A percentile compares a stretch with the other conserved stretches of the same genome.
Conservation (phyloP, 495 filamentous ascomycete species). For the Penicillium chermesinum region DNA sequence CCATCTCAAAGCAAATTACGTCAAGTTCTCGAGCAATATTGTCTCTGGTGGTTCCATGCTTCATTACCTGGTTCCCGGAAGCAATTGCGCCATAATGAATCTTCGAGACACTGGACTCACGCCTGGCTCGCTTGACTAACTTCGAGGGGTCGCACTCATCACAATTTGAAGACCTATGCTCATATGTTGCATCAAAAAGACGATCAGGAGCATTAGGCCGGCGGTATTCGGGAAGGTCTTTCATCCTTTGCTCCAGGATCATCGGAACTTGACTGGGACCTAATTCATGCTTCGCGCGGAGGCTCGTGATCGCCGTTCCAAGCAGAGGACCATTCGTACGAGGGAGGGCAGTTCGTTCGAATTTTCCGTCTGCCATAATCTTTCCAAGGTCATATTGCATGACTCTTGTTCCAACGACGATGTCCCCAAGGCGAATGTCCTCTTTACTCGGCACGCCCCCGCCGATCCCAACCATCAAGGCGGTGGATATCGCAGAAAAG, state of each 20-base stretch:
- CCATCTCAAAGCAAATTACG: slow-evolving; percentile 45
- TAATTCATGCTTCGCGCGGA: slow-evolving; percentile 22
- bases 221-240: neutral
- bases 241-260: slow-evolving; percentile 20
- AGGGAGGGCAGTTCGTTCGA: slow-evolving; percentile 13
- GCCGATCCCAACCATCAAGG: slow-evolving; percentile 31
- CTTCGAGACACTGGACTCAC: slow-evolving; percentile 5
- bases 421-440: slow-evolving; percentile 30
- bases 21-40: slow-evolving; percentile 13
- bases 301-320: slow-evolving; percentile 11
- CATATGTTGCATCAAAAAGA: slow-evolving; percentile 17
- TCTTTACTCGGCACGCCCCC: slow-evolving; percentile 22
- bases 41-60: slow-evolving; percentile 26
- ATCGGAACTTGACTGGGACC: slow-evolving; percentile 11
- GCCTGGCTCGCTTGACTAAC: slow-evolving; percentile 2
- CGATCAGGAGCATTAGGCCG: slow-evolving; percentile 14
- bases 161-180: slow-evolving; percentile 8
- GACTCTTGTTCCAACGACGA: slow-evolving; percentile 33
- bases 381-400: slow-evolving; percentile 43
- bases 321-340: slow-evolving; percentile 10
- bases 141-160: slow-evolving; percentile 11
- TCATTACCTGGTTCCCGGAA: slow-evolving; percentile 39
- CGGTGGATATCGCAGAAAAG: slow-evolving; percentile 23
- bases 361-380: slow-evolving; percentile 9
- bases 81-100: slow-evolving; percentile 42